Percentiles rank a stretch among this genome's conserved stretches.
Evolutionary conservation across 257 asterid genomes (phyloP).

Genomic region (Salvia miltiorrhiza): DNA sequence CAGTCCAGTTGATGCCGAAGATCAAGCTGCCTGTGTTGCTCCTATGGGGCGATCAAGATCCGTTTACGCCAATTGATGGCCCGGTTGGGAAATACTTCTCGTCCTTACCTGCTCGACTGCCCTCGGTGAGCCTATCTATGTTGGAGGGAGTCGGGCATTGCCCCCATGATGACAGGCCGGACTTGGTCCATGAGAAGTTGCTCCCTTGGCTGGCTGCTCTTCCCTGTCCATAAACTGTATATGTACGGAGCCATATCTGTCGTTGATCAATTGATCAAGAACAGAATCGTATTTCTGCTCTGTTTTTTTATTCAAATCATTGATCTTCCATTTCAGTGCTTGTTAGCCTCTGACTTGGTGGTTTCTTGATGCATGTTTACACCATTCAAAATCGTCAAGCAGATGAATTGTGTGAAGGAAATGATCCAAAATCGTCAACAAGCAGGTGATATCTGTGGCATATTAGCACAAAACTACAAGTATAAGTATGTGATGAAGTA

Average conservation of each 20-base stretch:
- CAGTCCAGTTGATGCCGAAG: conserved; percentile 62
- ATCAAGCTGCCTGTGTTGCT: conserved; percentile 61
- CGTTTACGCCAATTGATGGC: conserved; percentile 87
- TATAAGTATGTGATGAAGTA: too few relatives aligned
- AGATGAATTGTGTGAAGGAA: background rate
- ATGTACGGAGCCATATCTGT: background rate
- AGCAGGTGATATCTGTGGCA: background rate
- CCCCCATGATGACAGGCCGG: conserved; percentile 94
- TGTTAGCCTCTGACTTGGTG: too few relatives aligned
- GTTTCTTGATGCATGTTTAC: background rate
- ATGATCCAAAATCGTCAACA: background rate
- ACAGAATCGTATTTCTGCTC: background rate
- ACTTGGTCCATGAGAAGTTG: conserved; percentile 72
- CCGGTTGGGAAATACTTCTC: conserved; percentile 94
- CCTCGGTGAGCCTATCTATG: conserved; percentile 55
- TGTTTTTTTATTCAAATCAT: background rate
- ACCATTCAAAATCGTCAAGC: background rate
- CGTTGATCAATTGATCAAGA: background rate
- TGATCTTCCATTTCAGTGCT: too few relatives aligned
- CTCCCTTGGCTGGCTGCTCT: conserved; percentile 83
- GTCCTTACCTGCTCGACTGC: conserved; percentile 39
- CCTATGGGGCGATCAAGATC: conserved; percentile 85
- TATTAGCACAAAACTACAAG: background rate
- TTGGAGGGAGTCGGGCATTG: conserved; percentile 92
- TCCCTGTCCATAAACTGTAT: conserved; percentile 23